Evolutionary conservation across 768 basidiomycete species (phyloP).

Genomic region (Auriscalpium orientale): DNA sequence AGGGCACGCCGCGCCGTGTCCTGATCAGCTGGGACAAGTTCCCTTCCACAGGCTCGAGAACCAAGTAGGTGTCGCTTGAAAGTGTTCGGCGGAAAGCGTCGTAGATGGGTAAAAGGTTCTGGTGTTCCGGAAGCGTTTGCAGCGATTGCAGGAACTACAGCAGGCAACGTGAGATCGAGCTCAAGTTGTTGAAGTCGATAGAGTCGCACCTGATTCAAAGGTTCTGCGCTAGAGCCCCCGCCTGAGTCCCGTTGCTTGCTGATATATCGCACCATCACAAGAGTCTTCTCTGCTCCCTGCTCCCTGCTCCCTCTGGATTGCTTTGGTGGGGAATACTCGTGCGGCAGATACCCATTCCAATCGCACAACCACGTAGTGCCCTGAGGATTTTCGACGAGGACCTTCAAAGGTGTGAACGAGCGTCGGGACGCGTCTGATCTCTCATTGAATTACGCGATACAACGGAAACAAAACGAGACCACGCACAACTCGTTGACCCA

Average conservation of each 20-base stretch:
- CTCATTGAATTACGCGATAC: background rate
- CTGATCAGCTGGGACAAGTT: constrained; percentile 98
- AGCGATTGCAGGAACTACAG: constrained; percentile 54
- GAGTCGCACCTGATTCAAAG: constrained; percentile 58
- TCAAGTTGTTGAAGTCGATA: background rate
- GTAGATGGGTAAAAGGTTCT: constrained; percentile 95
- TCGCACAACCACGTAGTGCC: constrained; percentile 97
- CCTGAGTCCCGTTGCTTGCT: constrained; percentile 95
- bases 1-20: constrained; percentile 84
- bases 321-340: constrained; percentile 79
- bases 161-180: constrained; percentile 10
- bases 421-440: constrained; percentile 43
- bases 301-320: constrained; percentile 91
- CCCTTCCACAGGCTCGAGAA: constrained; percentile 99
- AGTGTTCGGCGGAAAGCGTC: constrained; percentile 94
- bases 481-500: too few relatives aligned
- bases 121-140: constrained; percentile 87
- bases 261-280: constrained; percentile 96
- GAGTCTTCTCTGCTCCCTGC: constrained; percentile 89
- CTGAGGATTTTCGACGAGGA: constrained; percentile 94
- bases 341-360: constrained; percentile 89
- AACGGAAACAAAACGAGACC: too few relatives aligned
- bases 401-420: constrained; percentile 90
- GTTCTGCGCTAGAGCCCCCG: constrained; percentile 92
- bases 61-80: constrained; percentile 93